Evolutionary conservation across 2,329 filamentous ascomycete species (phyloP).

Genomic region (Microsporum ferrugineum): DNA sequence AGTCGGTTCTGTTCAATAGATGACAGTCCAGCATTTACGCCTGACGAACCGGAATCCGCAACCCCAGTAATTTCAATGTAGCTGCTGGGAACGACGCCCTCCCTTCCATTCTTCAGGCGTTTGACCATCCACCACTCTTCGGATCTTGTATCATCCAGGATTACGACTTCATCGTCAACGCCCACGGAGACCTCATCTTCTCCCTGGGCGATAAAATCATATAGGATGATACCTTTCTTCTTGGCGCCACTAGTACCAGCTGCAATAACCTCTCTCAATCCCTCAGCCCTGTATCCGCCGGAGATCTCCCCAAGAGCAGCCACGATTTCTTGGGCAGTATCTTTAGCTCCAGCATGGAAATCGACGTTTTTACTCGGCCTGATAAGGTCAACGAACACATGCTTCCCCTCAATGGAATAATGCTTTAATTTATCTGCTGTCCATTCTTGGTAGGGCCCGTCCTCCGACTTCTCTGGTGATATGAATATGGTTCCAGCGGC

Average conservation of each 20-base stretch:
- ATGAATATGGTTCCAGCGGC: slow-evolving; percentile 82
- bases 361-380: slow-evolving; percentile 89
- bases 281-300: slow-evolving; percentile 71
- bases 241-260: slow-evolving; percentile 60
- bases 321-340: slow-evolving; percentile 90
- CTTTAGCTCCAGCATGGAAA: slow-evolving; percentile 93
- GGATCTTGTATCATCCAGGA: slow-evolving; percentile 81
- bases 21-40: slow-evolving; percentile 51
- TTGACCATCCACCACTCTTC: slow-evolving; percentile 98
- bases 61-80: slow-evolving; percentile 82
- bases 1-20: slow-evolving; percentile 63
- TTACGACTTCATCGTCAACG: slow-evolving; percentile 77
- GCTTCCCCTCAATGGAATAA: slow-evolving; percentile 95
- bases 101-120: slow-evolving; percentile 78
- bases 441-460: slow-evolving; percentile 86
- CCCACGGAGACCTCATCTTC: slow-evolving; percentile 92
- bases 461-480: slow-evolving; percentile 69
- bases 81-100: slow-evolving; percentile 92
- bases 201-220: slow-evolving; percentile 93
- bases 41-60: slow-evolving; percentile 41
- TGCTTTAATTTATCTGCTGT: slow-evolving; percentile 89
- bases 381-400: slow-evolving; percentile 89
- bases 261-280: slow-evolving; percentile 69
- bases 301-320: slow-evolving; percentile 76
- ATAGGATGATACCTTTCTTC: slow-evolving; percentile 77